Percentiles rank a stretch among this genome's conserved stretches.
Conservation (phyloP, 2,329 filamentous ascomycete genomes). For the Diaporthe australafricana region DNA sequence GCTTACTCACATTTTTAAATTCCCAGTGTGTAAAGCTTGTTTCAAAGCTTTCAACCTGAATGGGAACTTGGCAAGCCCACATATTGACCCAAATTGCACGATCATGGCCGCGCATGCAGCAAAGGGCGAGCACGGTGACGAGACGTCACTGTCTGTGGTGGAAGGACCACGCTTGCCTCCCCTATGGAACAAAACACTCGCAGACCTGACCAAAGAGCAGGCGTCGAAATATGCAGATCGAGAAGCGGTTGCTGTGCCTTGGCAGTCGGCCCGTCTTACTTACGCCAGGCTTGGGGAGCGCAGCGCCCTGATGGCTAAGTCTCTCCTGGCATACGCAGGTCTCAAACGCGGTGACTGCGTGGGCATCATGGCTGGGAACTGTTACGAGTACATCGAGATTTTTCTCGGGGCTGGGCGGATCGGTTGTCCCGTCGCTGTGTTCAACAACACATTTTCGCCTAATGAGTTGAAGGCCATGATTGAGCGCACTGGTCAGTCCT, state of each 20-base stretch:
- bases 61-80: neutral
- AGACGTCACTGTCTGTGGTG: neutral
- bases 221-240: neutral
- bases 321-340: neutral
- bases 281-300: neutral
- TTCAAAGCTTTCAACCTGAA: neutral
- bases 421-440: constrained; percentile 5
- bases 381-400: neutral
- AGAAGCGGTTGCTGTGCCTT: constrained; percentile 1
- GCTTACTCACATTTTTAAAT: too few relatives aligned
- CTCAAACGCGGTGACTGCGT: constrained; percentile 9
- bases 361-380: constrained; percentile 22
- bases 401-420: constrained; percentile 11
- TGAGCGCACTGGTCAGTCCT: neutral
- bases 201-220: neutral
- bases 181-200: neutral
- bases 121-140: neutral
- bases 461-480: constrained; percentile 10
- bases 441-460: constrained; percentile 15
- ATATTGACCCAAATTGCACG: neutral
- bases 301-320: constrained; percentile 6
- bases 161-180: neutral
- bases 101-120: neutral
- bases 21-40: too few relatives aligned
- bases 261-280: neutral